Conservation (phyloP, 495 filamentous ascomycete genomes). For the Penicillium goetzii region DNA sequence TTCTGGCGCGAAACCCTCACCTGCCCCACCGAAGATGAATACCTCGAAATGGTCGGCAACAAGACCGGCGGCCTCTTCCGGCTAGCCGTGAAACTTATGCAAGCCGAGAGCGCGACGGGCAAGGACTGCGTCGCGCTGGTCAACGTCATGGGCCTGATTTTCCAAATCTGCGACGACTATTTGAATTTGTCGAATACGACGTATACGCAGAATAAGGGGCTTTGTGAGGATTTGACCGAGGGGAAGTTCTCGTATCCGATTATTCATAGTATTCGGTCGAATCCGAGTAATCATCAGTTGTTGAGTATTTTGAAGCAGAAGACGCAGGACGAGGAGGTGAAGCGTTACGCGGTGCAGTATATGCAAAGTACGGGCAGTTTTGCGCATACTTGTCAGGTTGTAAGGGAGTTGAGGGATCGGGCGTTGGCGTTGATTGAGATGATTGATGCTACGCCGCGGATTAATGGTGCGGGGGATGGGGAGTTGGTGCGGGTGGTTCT, state of each 20-base stretch:
- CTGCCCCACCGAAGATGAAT: slow-evolving; percentile 93
- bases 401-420: slow-evolving; percentile 66
- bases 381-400: slow-evolving; percentile 74
- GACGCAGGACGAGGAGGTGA: slow-evolving; percentile 83
- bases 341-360: slow-evolving; percentile 86
- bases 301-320: slow-evolving; percentile 92
- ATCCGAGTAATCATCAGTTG: slow-evolving; percentile 78
- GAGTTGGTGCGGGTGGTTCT: slow-evolving; percentile 48
- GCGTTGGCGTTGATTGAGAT: slow-evolving; percentile 69
- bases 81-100: slow-evolving; percentile 94
- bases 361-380: slow-evolving; percentile 92
- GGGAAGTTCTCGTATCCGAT: slow-evolving; percentile 98
- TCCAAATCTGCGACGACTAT: slow-evolving; percentile 97
- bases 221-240: slow-evolving; percentile 96
- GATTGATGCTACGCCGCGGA: slow-evolving; percentile 58
- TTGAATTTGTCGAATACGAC: slow-evolving; percentile 73
- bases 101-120: slow-evolving; percentile 72
- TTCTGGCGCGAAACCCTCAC: slow-evolving; percentile 95
- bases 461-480: slow-evolving; percentile 39
- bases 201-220: slow-evolving; percentile 88
- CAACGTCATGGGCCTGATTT: slow-evolving; percentile 88
- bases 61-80: slow-evolving; percentile 97
- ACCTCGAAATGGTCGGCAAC: slow-evolving; percentile 98
- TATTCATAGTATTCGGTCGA: slow-evolving; percentile 87
- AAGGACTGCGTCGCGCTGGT: slow-evolving; percentile 81